Conservation (phyloP, 345 rosid species). For the Arabidopsis suecica region DNA sequence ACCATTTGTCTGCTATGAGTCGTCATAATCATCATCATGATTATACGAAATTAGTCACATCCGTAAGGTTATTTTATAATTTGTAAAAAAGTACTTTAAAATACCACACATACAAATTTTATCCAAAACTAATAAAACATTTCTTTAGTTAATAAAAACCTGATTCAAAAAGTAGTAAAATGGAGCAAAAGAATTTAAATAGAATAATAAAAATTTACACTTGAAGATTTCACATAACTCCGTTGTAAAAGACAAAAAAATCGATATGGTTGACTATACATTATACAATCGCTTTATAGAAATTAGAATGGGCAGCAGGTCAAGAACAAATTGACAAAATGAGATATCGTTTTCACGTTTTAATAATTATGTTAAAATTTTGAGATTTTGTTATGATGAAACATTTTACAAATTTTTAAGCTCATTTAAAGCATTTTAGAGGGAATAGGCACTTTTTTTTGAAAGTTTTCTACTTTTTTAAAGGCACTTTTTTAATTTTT, state of each 20-base stretch:
- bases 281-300: constrained; percentile 2
- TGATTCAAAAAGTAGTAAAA: not conserved
- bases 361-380: no score
- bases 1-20: not conserved
- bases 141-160: not conserved
- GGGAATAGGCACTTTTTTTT: no score
- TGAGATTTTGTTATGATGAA: no score
- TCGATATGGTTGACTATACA: constrained; percentile 29
- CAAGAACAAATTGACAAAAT: no score
- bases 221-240: constrained; percentile 24
- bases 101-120: not conserved
- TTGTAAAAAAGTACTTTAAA: no score
- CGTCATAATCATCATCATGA: not conserved
- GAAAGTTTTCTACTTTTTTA: no score
- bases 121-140: not conserved
- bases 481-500: no score
- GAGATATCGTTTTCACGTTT: no score
- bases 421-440: no score
- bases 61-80: no score
- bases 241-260: constrained; percentile 17
- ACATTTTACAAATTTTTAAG: no score
- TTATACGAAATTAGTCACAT: not conserved
- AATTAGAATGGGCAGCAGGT: not conserved
- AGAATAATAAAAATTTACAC: constrained; percentile 22
- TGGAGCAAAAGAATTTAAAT: not conserved